Evolutionary conservation across 768 basidiomycete species (phyloP).

Genomic region (Amanita inopinata): DNA sequence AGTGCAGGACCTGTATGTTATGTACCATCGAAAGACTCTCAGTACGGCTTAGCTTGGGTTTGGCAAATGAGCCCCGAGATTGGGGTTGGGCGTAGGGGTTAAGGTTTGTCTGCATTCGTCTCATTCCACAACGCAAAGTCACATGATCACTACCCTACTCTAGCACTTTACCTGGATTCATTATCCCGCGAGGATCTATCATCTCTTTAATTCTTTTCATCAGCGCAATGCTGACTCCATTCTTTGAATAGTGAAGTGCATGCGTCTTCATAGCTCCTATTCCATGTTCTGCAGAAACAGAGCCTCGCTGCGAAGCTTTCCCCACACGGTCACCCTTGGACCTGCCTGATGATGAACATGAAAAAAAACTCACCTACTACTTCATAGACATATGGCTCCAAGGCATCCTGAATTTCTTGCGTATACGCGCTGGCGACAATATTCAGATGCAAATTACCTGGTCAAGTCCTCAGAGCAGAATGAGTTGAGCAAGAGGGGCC

Average conservation of each 20-base stretch:
- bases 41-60: conserved; percentile 9
- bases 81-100: conserved; percentile 39
- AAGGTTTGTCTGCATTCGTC: conserved; percentile 28
- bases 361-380: conserved; percentile 74
- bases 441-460: conserved; percentile 89
- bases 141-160: conserved; percentile 17
- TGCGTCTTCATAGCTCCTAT: conserved; percentile 94
- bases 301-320: conserved; percentile 70
- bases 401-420: conserved; percentile 71
- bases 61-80: conserved; percentile 27
- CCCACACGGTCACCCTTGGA: too few relatives aligned
- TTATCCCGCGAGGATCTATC: conserved; percentile 86
- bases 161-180: conserved; percentile 87
- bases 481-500: too few relatives aligned
- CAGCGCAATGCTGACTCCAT: conserved; percentile 63
- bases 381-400: conserved; percentile 96
- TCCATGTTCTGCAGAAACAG: conserved; percentile 95
- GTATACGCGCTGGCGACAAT: conserved; percentile 76
- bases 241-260: conserved; percentile 84
- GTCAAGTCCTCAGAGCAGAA: too few relatives aligned
- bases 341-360: too few relatives aligned
- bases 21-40: conserved; percentile 10
- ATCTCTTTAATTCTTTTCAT: conserved; percentile 87
- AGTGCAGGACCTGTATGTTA: conserved; percentile 6
- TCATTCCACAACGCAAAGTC: conserved; percentile 20